These are phyloP conservation scores for Buxus sempervirens DNA, from an alignment of 164 flowering plant species.

Conservation along the genomic window DNA sequence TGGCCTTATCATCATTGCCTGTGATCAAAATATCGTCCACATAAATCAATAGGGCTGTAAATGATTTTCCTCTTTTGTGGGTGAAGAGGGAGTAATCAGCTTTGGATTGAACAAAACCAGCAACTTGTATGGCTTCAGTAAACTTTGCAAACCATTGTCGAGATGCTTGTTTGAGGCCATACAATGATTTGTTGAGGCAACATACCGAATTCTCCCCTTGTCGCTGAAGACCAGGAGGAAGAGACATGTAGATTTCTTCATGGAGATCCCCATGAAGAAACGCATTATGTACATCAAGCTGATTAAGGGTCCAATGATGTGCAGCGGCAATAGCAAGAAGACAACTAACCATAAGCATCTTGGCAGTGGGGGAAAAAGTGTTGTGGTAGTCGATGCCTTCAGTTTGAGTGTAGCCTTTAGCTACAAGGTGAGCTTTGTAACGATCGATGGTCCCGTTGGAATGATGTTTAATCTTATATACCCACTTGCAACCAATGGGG, in stretches of 20 bases:
- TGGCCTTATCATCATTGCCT: neutral
- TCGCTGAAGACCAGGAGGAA: neutral
- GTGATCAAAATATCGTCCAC: neutral
- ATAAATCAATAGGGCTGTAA: neutral
- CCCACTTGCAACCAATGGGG: slow-evolving; percentile 2
- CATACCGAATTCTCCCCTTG: neutral
- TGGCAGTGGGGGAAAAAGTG: neutral
- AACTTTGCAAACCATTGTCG: slow-evolving; percentile 6
- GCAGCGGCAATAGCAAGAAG: neutral
- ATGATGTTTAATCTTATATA: neutral
- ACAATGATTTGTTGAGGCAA: slow-evolving; percentile 1
- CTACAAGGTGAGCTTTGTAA: neutral
- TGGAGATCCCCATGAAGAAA: neutral
- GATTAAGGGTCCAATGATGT: neutral
- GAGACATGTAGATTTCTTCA: neutral
- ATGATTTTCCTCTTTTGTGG: neutral
- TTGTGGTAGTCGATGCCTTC: neutral
- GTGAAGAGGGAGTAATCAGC: slow-evolving; percentile 2
- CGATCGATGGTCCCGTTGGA: neutral
- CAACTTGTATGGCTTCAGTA: neutral
- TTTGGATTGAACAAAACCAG: neutral
- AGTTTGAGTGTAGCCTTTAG: neutral
- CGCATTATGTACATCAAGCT: neutral
- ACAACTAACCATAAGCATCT: neutral
- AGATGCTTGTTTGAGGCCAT: slow-evolving; percentile 13